Evolutionary conservation across 768 basidiomycete species (phyloP).

Genomic region (Auriscalpium microsporum): DNA sequence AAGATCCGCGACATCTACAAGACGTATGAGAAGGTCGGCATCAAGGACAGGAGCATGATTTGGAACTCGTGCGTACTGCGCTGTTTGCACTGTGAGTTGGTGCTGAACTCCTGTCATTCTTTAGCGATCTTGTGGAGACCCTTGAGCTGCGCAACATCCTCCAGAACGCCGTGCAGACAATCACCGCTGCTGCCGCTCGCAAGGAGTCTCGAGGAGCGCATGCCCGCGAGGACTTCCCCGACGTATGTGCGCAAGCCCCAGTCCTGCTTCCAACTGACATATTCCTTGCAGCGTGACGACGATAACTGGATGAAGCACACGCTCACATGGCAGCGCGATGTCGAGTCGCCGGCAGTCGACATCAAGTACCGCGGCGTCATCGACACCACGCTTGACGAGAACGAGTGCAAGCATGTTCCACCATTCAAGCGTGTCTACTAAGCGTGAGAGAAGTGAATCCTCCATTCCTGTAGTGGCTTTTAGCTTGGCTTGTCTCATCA

Average conservation of each 20-base stretch:
- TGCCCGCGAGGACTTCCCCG: constrained; percentile 96
- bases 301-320: constrained; percentile 93
- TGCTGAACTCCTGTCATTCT: background rate
- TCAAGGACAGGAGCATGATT: constrained; percentile 98
- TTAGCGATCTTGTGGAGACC: constrained; percentile 91
- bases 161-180: constrained; percentile 93
- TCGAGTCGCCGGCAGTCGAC: constrained; percentile 69
- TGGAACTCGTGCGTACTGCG: constrained; percentile 86
- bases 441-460: background rate
- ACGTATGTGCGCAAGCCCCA: constrained; percentile 34
- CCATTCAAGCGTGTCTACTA: constrained; percentile 97
- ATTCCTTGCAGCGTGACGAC: constrained; percentile 71
- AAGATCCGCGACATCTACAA: constrained; percentile 83
- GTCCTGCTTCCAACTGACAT: constrained; percentile 16
- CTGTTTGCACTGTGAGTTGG: background rate
- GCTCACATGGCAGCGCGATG: constrained; percentile 84
- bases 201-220: constrained; percentile 98
- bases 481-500: too few relatives aligned
- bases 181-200: constrained; percentile 84
- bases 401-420: constrained; percentile 93
- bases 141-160: constrained; percentile 94
- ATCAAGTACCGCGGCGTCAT: constrained; percentile 89
- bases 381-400: constrained; percentile 81
- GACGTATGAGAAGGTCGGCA: constrained; percentile 83
- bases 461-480: too few relatives aligned